Percentiles rank a stretch among this genome's conserved stretches.
These are phyloP conservation scores for Geotrichum ghanense DNA, from an alignment of 805 yeast genomes.

Conservation along the genomic window DNA sequence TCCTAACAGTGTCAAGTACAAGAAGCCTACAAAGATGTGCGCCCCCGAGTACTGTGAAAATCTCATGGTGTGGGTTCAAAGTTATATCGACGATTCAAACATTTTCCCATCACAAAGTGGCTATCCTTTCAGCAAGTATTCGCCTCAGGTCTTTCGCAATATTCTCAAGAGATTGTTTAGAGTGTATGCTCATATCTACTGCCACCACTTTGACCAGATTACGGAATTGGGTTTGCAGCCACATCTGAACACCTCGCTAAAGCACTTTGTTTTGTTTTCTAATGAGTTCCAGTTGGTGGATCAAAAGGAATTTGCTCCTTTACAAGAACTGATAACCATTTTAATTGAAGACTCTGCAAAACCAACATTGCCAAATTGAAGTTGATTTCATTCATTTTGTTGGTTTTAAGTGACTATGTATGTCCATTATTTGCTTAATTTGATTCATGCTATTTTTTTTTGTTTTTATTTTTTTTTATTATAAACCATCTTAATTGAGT, in stretches of 20 bases:
- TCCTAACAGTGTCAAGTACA: slow-evolving; percentile 32
- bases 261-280: slow-evolving; percentile 83
- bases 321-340: slow-evolving; percentile 67
- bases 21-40: slow-evolving; percentile 73
- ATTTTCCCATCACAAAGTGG: slow-evolving; percentile 85
- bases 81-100: slow-evolving; percentile 80
- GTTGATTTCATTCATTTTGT: no score
- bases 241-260: slow-evolving; percentile 84
- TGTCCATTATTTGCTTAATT: no score
- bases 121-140: slow-evolving; percentile 83
- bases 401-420: no score
- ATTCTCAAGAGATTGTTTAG: slow-evolving; percentile 86
- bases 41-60: slow-evolving; percentile 95
- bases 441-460: no score
- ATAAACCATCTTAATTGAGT: no score
- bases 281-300: slow-evolving; percentile 72
- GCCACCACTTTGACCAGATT: slow-evolving; percentile 95
- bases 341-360: slow-evolving; percentile 38
- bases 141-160: slow-evolving; percentile 67
- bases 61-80: slow-evolving; percentile 91
- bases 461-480: no score
- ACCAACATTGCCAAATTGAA: no score
- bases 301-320: slow-evolving; percentile 81
- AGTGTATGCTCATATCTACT: slow-evolving; percentile 93
- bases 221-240: slow-evolving; percentile 86